A percentile compares a stretch with the other conserved stretches of the same genome.
phyloP scores from a whole-genome alignment of 73 alveolate genomes.

The Paramecium sonneborni region DNA sequence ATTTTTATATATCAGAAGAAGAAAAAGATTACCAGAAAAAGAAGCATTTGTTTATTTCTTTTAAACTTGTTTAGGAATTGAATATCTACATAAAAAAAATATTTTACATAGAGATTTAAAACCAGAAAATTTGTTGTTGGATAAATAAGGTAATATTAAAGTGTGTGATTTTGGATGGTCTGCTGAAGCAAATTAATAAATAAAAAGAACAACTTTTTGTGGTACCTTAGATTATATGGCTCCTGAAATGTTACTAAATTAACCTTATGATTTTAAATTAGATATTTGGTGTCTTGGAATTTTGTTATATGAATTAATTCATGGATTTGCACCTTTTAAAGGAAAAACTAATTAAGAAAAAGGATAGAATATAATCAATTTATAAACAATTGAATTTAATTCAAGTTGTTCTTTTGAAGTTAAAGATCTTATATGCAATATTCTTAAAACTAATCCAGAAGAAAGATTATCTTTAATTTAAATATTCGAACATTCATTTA shows the following conservation, averaged over 20 bases:
- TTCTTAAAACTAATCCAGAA: constrained; percentile 5
- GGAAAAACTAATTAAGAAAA: constrained; percentile 55
- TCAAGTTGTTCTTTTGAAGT: not conserved
- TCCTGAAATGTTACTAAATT: constrained; percentile 95
- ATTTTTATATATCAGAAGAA: constrained; percentile 56
- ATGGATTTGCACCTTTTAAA: constrained; percentile 92
- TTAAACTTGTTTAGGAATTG: constrained; percentile 72
- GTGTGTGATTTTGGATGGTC: constrained; percentile 98
- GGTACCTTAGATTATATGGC: constrained; percentile 99
- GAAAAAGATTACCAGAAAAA: constrained; percentile 68
- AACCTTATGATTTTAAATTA: constrained; percentile 82
- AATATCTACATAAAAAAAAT: constrained; percentile 67
- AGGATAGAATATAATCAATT: not conserved
- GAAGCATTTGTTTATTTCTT: constrained; percentile 68
- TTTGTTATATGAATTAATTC: constrained; percentile 88
- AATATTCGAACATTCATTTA: constrained; percentile 23
- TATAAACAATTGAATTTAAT: not conserved
- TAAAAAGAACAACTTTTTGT: constrained; percentile 92
- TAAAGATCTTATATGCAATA: not conserved
- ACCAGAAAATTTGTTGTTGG: constrained; percentile 65
- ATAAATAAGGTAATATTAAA: constrained; percentile 70
- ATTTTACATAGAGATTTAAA: constrained; percentile 73
- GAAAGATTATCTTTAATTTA: not conserved
- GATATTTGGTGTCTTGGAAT: constrained; percentile 97
- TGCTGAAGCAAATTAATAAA: constrained; percentile 53